Base-by-base conservation (phyloP, 257 asterid genomes). In the Asclepias syriaca region DNA sequence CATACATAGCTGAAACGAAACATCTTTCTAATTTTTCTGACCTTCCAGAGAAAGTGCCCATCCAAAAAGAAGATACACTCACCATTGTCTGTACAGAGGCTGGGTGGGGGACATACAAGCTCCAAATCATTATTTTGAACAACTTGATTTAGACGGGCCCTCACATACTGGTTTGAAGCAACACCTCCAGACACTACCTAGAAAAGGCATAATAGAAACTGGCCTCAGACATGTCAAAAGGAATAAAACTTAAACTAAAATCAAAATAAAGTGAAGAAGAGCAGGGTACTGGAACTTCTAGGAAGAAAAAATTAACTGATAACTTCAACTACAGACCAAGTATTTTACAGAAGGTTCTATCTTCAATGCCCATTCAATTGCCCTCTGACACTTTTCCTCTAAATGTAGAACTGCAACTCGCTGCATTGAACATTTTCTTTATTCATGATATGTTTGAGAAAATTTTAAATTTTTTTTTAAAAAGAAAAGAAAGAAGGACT, bases 181-280 rank as follows among this genome's bases (percentile, higher is more conserved):
- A 95, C 99, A 40, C 99, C 99, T 72, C 99, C 99, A 14, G 97
- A 88, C 43, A 86, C 98, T n/a, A 95, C 99, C 98, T 95, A 80
- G 54, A 71, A 67, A 77, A 77, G 77, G 73, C 22, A 68, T 51
- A 60, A 51, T 15, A 71, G 32, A 68, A 54, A 15, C 58, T 19
- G 53, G 29, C 63, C 48, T 70, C 70, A 64, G 45, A 49, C 54
- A 46, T 16, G 72, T n/a, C 67, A 64, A 24, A 55, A 34, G 55
- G 70, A 69, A 69, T 18, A 56, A 71, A 46, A 24, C 1, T 21
- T n/a, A 69, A 74, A 40, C 46, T 18, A 64, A 49, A 68, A 50
- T 50, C 24, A 64, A 49, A 68, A 50, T 50, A 54, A 49, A 27
- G 39, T 53, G 69, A 46, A 43, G 34, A 5, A 6, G 3, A 59